Conservation (phyloP, 2,329 filamentous ascomycete species). For the Blastomyces gilchristii region DNA sequence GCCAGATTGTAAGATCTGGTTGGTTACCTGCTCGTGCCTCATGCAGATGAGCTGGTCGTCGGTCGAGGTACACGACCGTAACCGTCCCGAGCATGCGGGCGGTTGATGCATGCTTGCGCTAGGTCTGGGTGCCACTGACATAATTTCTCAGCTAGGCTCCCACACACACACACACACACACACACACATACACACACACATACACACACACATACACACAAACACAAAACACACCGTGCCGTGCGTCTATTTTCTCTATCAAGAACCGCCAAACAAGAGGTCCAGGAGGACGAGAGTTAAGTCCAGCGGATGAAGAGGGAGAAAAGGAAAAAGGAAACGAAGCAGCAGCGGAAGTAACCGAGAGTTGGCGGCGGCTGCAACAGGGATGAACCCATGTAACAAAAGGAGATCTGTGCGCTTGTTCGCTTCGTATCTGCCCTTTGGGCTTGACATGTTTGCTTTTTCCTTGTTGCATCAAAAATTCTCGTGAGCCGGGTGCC, state of each 20-base stretch:
- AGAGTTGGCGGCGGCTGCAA: background rate
- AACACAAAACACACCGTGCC: background rate
- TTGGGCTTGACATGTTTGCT: conserved; percentile 12
- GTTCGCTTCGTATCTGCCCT: background rate
- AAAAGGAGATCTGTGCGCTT: background rate
- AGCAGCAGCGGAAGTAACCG: background rate
- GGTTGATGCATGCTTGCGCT: background rate
- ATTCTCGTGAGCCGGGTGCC: background rate
- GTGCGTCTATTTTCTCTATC: background rate
- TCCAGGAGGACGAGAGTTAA: background rate
- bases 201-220: too few species aligned
- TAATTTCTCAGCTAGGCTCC: background rate
- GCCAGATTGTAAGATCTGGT: background rate
- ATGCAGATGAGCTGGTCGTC: background rate
- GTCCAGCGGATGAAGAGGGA: background rate
- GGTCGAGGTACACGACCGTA: background rate
- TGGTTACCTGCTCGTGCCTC: background rate
- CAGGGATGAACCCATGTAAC: background rate
- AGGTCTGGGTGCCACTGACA: background rate
- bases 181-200: background rate
- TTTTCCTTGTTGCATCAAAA: conserved; percentile 10
- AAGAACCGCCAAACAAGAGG: background rate
- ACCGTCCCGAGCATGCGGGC: background rate
- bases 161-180: background rate
- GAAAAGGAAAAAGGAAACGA: background rate